These are phyloP conservation scores for Tolypocladium pustulatum DNA, from an alignment of 2,329 filamentous ascomycete genomes.

Conservation along the genomic window DNA sequence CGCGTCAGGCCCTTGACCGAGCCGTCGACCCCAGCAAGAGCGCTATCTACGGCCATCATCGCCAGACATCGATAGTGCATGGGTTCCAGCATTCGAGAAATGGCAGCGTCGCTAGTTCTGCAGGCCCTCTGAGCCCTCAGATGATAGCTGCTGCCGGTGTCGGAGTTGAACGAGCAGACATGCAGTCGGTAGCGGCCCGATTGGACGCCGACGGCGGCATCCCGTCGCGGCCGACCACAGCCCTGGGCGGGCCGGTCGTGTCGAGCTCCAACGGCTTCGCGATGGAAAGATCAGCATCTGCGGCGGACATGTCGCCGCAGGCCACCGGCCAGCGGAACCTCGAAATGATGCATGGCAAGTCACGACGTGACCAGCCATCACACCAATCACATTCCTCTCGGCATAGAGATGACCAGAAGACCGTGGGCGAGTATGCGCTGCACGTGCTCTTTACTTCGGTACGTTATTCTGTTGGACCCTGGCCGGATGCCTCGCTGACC, in stretches of 20 bases:
- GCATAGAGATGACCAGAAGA: slow-evolving; percentile 69
- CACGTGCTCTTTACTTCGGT: slow-evolving; percentile 93
- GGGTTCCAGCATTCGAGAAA: slow-evolving; percentile 88
- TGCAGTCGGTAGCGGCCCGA: slow-evolving; percentile 32
- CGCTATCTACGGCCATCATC: slow-evolving; percentile 69
- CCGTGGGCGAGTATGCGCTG: slow-evolving; percentile 93
- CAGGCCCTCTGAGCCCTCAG: slow-evolving; percentile 80
- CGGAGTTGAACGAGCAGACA: slow-evolving; percentile 42
- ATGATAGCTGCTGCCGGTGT: slow-evolving; percentile 63
- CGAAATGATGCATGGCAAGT: slow-evolving; percentile 55
- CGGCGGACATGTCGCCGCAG: slow-evolving; percentile 31
- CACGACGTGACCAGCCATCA: slow-evolving; percentile 61
- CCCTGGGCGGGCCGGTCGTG: slow-evolving; percentile 30
- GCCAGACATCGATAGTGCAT: slow-evolving; percentile 95
- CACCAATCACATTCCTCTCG: slow-evolving; percentile 69
- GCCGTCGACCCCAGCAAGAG: slow-evolving; percentile 46
- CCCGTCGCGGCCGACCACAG: slow-evolving; percentile 32
- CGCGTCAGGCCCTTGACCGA: slow-evolving; percentile 36
- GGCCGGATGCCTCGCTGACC: slow-evolving; percentile 5
- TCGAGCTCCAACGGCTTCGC: slow-evolving; percentile 10
- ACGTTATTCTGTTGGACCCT: slow-evolving; percentile 19
- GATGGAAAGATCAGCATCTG: slow-evolving; percentile 36
- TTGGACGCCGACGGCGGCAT: slow-evolving; percentile 31
- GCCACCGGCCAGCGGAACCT: slow-evolving; percentile 39
- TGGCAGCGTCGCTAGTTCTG: slow-evolving; percentile 72